Evolutionary conservation across 164 flowering plant species (phyloP).

Genomic region (Sedum album): DNA sequence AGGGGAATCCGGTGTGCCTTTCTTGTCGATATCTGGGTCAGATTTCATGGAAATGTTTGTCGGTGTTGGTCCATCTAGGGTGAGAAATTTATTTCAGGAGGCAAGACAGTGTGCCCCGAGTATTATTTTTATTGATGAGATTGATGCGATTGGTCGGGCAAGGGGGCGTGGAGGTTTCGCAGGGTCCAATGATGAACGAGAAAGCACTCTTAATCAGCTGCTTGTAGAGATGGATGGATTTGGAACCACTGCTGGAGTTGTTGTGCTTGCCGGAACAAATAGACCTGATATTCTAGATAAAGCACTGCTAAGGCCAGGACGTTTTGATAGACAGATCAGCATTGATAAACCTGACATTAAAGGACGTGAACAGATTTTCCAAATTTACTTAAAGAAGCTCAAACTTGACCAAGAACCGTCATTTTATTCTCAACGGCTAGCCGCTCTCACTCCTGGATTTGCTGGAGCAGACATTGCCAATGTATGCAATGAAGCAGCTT

Average conservation of each 20-base stretch:
- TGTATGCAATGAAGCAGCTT: background rate
- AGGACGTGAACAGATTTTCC: background rate
- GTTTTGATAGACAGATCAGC: constrained; percentile 80
- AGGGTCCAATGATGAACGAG: constrained; percentile 79
- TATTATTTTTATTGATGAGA: constrained; percentile 83
- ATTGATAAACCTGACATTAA: background rate
- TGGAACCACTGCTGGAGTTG: constrained; percentile 65
- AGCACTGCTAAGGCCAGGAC: constrained; percentile 79
- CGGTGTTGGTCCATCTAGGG: constrained; percentile 92
- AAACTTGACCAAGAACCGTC: background rate
- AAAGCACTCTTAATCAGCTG: constrained; percentile 79
- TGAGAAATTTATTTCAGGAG: constrained; percentile 20
- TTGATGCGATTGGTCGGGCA: constrained; percentile 91
- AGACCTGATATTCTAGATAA: constrained; percentile 83
- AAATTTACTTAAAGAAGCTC: background rate
- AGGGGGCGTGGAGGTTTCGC: constrained; percentile 79
- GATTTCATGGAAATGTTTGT: constrained; percentile 95
- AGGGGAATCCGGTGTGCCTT: background rate
- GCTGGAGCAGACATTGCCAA: background rate
- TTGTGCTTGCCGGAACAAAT: constrained; percentile 88
- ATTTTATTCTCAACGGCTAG: background rate
- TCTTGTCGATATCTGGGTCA: constrained; percentile 76
- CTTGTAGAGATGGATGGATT: constrained; percentile 38
- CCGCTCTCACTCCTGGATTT: background rate
- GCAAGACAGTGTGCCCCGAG: constrained; percentile 24